Conservation (phyloP, 345 rosid species). For the Eucalyptus tenuipes region DNA sequence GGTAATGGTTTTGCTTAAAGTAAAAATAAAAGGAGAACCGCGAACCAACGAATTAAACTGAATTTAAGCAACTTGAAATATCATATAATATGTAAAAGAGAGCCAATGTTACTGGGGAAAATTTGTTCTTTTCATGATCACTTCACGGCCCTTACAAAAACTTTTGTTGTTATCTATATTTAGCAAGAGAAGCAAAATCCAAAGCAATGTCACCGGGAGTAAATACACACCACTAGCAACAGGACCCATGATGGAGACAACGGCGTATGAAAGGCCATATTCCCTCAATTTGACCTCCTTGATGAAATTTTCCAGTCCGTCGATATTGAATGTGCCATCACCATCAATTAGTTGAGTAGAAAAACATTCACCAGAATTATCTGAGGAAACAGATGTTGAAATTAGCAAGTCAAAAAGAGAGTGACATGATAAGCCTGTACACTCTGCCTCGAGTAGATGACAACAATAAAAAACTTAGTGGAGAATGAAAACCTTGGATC, state of each 20-base stretch:
- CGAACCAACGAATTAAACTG: background rate
- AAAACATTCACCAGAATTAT: constrained; percentile 25
- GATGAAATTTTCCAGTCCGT: constrained; percentile 62
- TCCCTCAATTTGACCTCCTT: constrained; percentile 65
- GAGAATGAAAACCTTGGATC: background rate
- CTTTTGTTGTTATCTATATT: background rate
- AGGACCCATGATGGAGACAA: constrained; percentile 96
- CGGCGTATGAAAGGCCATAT: constrained; percentile 80
- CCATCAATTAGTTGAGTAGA: constrained; percentile 95
- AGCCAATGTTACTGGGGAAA: background rate
- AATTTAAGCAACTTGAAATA: background rate
- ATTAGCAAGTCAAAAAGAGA: background rate
- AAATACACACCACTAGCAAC: constrained; percentile 80
- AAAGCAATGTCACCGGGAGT: background rate
- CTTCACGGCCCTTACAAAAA: background rate
- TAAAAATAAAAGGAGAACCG: background rate
- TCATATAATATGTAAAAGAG: background rate
- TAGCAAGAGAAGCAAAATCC: background rate
- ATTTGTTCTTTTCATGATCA: background rate
- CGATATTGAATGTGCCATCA: constrained; percentile 60
- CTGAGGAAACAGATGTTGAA: constrained; percentile 10
- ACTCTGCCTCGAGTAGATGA: background rate
- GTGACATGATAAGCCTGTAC: background rate
- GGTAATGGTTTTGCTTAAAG: background rate
- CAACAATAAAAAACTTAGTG: background rate